Conservation (phyloP, 2,329 filamentous ascomycete species). For the Colletotrichum sublineola region DNA sequence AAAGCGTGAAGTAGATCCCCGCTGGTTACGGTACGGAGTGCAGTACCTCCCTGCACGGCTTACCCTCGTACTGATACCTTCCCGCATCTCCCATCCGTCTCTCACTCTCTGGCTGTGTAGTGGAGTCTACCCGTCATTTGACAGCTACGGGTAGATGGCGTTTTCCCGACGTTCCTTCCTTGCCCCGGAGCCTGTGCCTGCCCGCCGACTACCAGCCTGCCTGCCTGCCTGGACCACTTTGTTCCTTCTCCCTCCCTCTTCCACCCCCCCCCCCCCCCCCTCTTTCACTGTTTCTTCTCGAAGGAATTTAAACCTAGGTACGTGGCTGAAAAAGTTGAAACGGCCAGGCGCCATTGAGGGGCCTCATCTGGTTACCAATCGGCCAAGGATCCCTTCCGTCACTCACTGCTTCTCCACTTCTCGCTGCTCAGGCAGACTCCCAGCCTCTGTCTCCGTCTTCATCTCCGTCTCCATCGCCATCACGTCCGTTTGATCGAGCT, state of each 20-base stretch:
- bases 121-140: slow-evolving; percentile 41
- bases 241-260: background rate
- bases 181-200: slow-evolving; percentile 7
- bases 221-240: background rate
- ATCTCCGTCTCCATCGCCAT: background rate
- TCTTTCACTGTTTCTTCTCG: slow-evolving; percentile 33
- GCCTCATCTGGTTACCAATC: slow-evolving; percentile 9
- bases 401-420: background rate
- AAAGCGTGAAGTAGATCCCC: background rate
- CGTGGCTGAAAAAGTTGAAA: slow-evolving; percentile 27
- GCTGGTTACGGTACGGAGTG: background rate
- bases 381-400: background rate
- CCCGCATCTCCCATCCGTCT: slow-evolving; percentile 1
- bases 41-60: background rate
- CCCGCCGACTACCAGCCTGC: too few species aligned
- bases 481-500: slow-evolving; percentile 25
- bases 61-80: background rate
- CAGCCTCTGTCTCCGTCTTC: too few species aligned
- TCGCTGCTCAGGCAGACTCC: slow-evolving; percentile 5
- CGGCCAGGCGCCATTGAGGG: slow-evolving; percentile 22
- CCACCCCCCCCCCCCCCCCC: background rate
- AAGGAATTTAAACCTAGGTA: slow-evolving; percentile 8
- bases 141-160: slow-evolving; percentile 40
- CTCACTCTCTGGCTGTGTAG: slow-evolving; percentile 21
- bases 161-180: slow-evolving; percentile 33